These are phyloP conservation scores for Penicillium dipodomyicola DNA, from an alignment of 495 filamentous ascomycete species.

Conservation along the genomic window DNA sequence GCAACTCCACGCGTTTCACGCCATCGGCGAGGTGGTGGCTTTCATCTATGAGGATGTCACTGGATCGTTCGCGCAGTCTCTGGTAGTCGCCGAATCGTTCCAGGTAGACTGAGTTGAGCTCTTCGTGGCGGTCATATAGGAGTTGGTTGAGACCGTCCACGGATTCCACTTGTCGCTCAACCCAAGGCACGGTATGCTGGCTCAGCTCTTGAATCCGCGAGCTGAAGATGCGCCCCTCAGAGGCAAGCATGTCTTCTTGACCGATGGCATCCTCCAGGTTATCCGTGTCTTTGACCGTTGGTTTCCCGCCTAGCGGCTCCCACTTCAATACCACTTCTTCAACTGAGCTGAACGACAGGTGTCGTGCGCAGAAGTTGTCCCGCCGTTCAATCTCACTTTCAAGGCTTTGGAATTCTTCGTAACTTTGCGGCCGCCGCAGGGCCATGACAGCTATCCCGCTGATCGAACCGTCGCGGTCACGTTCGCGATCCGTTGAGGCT, in stretches of 20 bases:
- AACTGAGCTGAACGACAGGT: constrained; percentile 85
- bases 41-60: constrained; percentile 67
- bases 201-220: constrained; percentile 48
- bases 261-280: constrained; percentile 44
- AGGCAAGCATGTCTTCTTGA: constrained; percentile 51
- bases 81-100: constrained; percentile 65
- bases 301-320: constrained; percentile 46
- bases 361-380: constrained; percentile 62
- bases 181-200: constrained; percentile 60
- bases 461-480: constrained; percentile 17
- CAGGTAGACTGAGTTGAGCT: constrained; percentile 65
- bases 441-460: constrained; percentile 32
- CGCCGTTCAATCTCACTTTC: constrained; percentile 25
- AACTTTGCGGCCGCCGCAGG: constrained; percentile 48
- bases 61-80: constrained; percentile 59
- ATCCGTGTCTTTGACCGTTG: constrained; percentile 29
- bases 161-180: constrained; percentile 56
- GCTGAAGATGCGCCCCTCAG: constrained; percentile 60
- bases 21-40: constrained; percentile 64
- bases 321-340: constrained; percentile 81
- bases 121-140: constrained; percentile 58
- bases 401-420: constrained; percentile 29
- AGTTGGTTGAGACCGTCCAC: constrained; percentile 63
- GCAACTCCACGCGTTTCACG: constrained; percentile 76
- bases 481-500: constrained; percentile 34